A percentile compares a stretch with the other conserved stretches of the same genome.
phyloP scores from a whole-genome alignment of 441 rosid species.

The Sinapis alba region DNA sequence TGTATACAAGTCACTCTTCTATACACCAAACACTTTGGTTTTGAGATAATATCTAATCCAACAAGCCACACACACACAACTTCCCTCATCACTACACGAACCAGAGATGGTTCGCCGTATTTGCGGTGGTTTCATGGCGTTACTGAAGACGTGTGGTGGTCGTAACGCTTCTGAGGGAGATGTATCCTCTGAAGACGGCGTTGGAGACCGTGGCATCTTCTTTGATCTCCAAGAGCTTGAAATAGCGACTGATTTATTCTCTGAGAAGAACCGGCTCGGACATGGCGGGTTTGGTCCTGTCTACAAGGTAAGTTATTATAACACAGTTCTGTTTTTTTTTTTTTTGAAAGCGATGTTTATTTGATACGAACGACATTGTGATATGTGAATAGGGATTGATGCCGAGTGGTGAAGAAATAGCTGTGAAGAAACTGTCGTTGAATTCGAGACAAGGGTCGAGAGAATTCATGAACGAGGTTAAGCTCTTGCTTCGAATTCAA shows the following conservation, averaged over 20 bases:
- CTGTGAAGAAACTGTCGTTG: constrained; percentile 81
- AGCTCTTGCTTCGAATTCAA: constrained; percentile 67
- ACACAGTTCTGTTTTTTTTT: background rate
- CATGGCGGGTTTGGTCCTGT: constrained; percentile 97
- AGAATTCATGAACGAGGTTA: constrained; percentile 89
- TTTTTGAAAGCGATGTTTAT: background rate
- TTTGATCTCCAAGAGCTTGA: constrained; percentile 66
- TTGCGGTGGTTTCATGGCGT: constrained; percentile 41
- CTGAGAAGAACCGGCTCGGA: constrained; percentile 74
- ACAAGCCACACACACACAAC: constrained; percentile 11
- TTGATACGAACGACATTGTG: background rate
- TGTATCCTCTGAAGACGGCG: constrained; percentile 16
- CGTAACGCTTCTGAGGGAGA: constrained; percentile 18
- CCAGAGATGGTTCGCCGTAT: constrained; percentile 31
- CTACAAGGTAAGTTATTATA: constrained; percentile 54
- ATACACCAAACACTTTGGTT: constrained; percentile 6
- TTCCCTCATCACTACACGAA: background rate
- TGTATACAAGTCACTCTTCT: background rate
- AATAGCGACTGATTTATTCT: constrained; percentile 76
- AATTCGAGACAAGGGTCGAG: constrained; percentile 75
- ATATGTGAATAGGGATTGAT: constrained; percentile 59
- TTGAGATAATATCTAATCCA: constrained; percentile 4
- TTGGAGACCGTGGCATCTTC: constrained; percentile 52
- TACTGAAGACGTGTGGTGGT: constrained; percentile 37
- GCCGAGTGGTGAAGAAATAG: constrained; percentile 81